Evolutionary conservation across 768 basidiomycete genomes (phyloP), one percentile per base, ranked within the genome.

Genomic region (Lentinula detonsa): DNA sequence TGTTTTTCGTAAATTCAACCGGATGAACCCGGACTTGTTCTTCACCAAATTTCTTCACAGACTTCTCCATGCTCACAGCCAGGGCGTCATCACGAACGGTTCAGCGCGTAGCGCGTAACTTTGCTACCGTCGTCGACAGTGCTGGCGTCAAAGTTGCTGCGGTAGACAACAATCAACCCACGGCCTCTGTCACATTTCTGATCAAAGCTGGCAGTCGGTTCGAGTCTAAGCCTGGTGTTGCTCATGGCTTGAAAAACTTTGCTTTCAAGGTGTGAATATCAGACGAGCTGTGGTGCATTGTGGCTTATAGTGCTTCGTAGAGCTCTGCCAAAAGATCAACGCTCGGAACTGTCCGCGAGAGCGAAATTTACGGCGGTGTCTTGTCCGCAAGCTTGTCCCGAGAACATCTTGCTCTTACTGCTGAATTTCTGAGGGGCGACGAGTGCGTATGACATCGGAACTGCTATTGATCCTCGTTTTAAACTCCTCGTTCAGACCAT

Each of bases 201-300:
- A 85, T 97, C 74, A 96, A 95, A 75, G 96, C 93, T 60, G 96
- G 96, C 59, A 87, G 87, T 70, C 81, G 97, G 69, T 95, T 86
- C 72, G 91, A 99, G 80, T 75, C 85, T 64, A 88, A 88, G 71
- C 85, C 93, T 46, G 96, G 96, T 67, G 85, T 94, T 61, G 95
- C 96, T 2, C 92, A 96, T 78, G 88, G 86, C 63, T 82, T 98
- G 74, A 97, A 97, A 84, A 95, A 94, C 85, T 98, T 95, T 83
- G 90, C 95, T 62, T 98, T 96, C 87, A 98, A 97, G 90, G 96
- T 98, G 66, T 52, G 86, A 70, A 33, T 49, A 9, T 50, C 11
- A 42, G 59, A 46, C 59, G 4, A 49, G 18, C 9, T 37, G 6
- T 61, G n/a, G 52, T 43, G 28, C 13, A 16, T 63, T 21, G 48